phyloP scores from a whole-genome alignment of 2,329 filamentous ascomycete species.

The Bertia moriformis region DNA sequence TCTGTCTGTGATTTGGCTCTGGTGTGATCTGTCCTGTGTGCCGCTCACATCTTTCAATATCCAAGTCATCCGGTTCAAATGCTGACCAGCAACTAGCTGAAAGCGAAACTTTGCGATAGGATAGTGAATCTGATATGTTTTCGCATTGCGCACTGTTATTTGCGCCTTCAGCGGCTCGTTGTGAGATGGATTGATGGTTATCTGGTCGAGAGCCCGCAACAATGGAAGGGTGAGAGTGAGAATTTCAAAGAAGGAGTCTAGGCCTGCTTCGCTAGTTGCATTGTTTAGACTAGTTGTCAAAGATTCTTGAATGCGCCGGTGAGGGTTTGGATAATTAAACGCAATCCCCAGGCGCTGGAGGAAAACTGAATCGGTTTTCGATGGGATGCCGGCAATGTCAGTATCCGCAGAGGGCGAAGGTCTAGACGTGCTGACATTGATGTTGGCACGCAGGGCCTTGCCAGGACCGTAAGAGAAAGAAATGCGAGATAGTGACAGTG shows the following conservation, averaged over 20 bases:
- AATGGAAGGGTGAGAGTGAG: conserved; percentile 19
- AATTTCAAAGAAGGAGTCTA: conserved; percentile 10
- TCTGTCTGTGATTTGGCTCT: conserved; percentile 8
- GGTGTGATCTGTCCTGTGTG: conserved; percentile 3
- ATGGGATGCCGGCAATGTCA: background rate
- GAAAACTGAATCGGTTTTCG: conserved; percentile 9
- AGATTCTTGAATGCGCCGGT: conserved; percentile 21
- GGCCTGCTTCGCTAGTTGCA: conserved; percentile 7
- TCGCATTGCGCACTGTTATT: background rate
- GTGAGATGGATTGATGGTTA: conserved; percentile 11
- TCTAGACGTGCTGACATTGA: background rate
- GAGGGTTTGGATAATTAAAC: conserved; percentile 18
- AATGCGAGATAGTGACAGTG: background rate
- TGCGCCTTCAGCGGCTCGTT: conserved; percentile 3
- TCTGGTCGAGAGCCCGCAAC: conserved; percentile 17
- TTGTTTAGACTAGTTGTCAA: conserved; percentile 18
- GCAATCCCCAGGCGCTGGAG: conserved; percentile 13
- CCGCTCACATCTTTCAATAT: background rate
- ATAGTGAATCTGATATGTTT: background rate
- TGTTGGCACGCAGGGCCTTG: background rate
- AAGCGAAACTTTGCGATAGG: background rate
- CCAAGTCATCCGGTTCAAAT: background rate
- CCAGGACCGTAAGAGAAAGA: background rate
- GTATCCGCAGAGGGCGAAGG: background rate
- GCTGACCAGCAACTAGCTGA: background rate